These are phyloP conservation scores for Chrysosporium keratinophilum DNA, from an alignment of 2,329 filamentous ascomycete species.

Conservation along the genomic window DNA sequence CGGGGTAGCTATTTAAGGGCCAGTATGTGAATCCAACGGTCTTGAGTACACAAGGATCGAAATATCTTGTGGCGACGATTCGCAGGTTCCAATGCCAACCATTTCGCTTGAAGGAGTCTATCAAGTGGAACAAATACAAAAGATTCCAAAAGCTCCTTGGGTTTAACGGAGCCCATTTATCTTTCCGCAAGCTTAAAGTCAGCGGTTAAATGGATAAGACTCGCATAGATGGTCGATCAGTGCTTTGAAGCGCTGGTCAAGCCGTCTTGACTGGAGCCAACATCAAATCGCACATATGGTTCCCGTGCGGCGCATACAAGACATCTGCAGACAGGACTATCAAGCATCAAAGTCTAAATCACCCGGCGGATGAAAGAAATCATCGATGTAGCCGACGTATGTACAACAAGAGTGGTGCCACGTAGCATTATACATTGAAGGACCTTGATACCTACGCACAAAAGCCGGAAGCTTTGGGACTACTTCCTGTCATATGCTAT, in stretches of 20 bases:
- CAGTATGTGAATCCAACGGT: no score
- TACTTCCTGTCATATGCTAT: not conserved
- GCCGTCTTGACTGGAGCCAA: slow-evolving; percentile 1
- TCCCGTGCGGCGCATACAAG: not conserved
- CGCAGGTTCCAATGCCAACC: no score
- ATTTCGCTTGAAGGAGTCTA: no score
- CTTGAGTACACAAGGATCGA: no score
- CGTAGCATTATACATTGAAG: not conserved
- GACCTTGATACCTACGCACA: not conserved
- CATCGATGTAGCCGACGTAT: not conserved
- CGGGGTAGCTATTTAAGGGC: no score
- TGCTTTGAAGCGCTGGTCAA: not conserved
- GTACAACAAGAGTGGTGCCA: slow-evolving; percentile 9
- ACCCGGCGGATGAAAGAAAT: not conserved
- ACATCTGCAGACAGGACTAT: not conserved
- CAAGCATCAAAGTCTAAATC: not conserved
- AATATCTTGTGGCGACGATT: no score
- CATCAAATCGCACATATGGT: not conserved
- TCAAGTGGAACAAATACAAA: no score
- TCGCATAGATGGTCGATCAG: not conserved
- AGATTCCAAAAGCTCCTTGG: no score
- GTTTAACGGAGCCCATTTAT: no score
- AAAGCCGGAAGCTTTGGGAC: not conserved
- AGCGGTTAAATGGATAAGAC: not conserved
- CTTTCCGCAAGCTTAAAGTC: not conserved